Evolutionary conservation across 106 monocot species (phyloP).

Genomic region (Dioscorea alata): DNA sequence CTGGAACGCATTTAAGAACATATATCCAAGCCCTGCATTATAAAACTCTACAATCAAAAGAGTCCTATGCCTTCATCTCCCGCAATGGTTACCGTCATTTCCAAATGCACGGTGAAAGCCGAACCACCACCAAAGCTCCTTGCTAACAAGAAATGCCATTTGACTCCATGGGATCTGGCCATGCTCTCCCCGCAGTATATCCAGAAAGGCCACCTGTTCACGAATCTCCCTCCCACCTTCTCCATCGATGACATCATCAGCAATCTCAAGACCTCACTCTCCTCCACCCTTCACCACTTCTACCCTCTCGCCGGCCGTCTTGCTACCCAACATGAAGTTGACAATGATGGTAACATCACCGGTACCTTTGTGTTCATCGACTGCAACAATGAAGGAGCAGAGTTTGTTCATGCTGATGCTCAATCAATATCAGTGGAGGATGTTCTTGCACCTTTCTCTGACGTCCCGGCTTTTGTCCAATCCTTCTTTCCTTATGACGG

Average conservation of each 20-base stretch:
- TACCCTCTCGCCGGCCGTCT: conserved; percentile 76
- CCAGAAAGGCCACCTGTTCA: conserved; percentile 71
- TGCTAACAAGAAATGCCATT: conserved; percentile 12
- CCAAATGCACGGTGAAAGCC: conserved; percentile 13
- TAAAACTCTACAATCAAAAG: no score
- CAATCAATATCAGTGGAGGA: conserved; percentile 24
- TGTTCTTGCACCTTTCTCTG: conserved; percentile 20
- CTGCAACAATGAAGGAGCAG: conserved; percentile 53
- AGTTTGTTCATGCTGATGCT: conserved; percentile 51
- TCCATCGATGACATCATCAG: conserved; percentile 14
- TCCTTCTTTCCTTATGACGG: conserved; percentile 47
- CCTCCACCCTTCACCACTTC: conserved; percentile 46
- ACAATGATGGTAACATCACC: not conserved
- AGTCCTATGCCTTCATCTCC: not conserved
- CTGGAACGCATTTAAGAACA: no score
- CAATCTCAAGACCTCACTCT: conserved; percentile 43
- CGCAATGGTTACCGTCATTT: not conserved
- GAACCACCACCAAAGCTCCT: not conserved
- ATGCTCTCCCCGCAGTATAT: conserved; percentile 52
- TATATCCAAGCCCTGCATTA: no score
- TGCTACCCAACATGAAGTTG: conserved; percentile 4
- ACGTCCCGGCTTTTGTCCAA: conserved; percentile 28
- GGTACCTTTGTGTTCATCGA: conserved; percentile 35
- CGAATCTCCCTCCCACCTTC: conserved; percentile 9
- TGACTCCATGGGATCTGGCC: conserved; percentile 53